Base-by-base conservation (phyloP, 306 rosid species). In the Boehmeria nivea region DNA sequence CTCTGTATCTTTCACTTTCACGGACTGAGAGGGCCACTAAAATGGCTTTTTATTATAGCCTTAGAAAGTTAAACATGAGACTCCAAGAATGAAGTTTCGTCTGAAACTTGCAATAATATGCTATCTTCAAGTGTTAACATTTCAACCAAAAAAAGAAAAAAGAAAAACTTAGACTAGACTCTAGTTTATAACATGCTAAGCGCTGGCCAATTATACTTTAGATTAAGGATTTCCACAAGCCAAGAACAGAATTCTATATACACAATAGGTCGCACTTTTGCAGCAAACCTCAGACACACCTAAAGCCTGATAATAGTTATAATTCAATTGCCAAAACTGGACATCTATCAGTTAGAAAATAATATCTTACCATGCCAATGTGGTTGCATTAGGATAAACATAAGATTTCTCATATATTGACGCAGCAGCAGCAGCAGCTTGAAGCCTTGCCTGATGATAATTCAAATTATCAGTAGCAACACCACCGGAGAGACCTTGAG, bases 351-450 rank as follows among this genome's bases (percentile, higher is more conserved):
- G 36, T 4, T 31, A 31, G 5, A 31, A 4, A 31, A 31, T 31
- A 6, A 31, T 31, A 31, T 31, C 79, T 44, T 93, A 93, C 99
- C 99, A 72, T 44, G 39, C 89, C 63, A 75, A 68, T 33, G 93
- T 71, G 71, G 72, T 71, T 68, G 86, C 72, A 36, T 83, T 68
- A 42, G 85, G 82, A 69, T 76, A 80, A 28, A 80, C 82, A 51
- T 48, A 70, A 68, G 98, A 91, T 64, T 83, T 91, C 84, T 82
- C 96, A 67, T 91, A 91, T 65, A 84, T 71, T 39, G 95, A 76
- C 55, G 98, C 98, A 23, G 98, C 95, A 4, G 89, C 82, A 14
- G 95, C 95, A n/a, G 95, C 95, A 51, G 98, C 93, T 78, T 51
- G 96, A 52, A 84, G 93, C 74, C 96, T 84, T 42, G 93, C 85